Percentiles rank a stretch among this genome's conserved stretches.
These are phyloP conservation scores for Yarrowia hollandica DNA, from an alignment of 805 yeast species.

Conservation along the genomic window DNA sequence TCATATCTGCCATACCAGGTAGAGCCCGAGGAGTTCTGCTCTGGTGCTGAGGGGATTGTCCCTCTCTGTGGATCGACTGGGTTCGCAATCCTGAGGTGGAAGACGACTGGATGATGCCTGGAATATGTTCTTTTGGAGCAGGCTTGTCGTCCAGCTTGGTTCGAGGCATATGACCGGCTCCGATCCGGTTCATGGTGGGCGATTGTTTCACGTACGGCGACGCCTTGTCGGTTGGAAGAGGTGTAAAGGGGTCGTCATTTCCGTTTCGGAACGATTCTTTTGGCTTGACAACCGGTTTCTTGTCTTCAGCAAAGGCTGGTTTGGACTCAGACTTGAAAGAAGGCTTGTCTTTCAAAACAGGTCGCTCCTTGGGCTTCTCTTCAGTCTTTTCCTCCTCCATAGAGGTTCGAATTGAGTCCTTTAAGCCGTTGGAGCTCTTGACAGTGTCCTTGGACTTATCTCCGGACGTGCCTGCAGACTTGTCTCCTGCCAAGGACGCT, in stretches of 20 bases:
- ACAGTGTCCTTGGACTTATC: not conserved
- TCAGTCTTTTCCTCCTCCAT: not conserved
- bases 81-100: constrained; percentile 5
- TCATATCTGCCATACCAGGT: constrained; percentile 17
- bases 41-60: constrained; percentile 20
- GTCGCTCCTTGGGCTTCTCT: not conserved
- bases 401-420: not conserved
- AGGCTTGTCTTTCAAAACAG: no score
- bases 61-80: constrained; percentile 24
- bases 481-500: not conserved
- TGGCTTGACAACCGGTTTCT: no score
- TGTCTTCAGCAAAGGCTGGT: no score
- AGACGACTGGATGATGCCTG: constrained; percentile 22
- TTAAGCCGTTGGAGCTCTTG: not conserved
- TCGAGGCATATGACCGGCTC: constrained; percentile 15
- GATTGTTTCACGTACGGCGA: constrained; percentile 7
- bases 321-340: no score
- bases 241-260: constrained; percentile 2
- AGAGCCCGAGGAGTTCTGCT: constrained; percentile 10
- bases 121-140: not conserved
- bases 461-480: not conserved
- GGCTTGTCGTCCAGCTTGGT: constrained; percentile 11
- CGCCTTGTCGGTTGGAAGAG: constrained; percentile 15
- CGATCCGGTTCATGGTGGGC: constrained; percentile 12
- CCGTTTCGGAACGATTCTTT: not conserved